Evolutionary conservation across 129 eudicot genomes (phyloP).

Genomic region (Cynara cardunculus): DNA sequence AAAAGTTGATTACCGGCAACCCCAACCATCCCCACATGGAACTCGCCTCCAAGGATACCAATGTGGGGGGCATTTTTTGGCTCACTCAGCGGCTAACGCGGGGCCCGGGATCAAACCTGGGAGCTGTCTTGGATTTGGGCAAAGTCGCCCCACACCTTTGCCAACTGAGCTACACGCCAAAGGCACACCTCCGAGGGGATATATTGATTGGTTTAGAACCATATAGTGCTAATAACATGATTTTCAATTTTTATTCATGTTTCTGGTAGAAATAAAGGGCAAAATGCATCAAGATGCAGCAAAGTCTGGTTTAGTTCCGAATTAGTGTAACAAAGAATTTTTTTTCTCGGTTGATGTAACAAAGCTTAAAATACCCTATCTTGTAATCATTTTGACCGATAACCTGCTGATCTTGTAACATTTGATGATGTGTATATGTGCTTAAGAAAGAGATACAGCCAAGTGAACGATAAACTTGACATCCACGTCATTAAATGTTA

Average conservation of each 20-base stretch:
- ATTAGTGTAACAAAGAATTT: not conserved
- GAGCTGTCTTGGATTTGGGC: too few relatives aligned
- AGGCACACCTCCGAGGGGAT: too few relatives aligned
- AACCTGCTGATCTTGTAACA: not conserved
- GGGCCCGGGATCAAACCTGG: too few relatives aligned
- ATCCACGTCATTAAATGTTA: not conserved
- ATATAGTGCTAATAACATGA: not conserved
- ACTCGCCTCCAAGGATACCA: too few relatives aligned
- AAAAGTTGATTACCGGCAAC: not conserved
- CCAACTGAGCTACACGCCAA: too few relatives aligned
- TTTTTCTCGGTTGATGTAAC: not conserved
- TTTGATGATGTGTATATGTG: too few relatives aligned
- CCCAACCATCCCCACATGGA: not conserved
- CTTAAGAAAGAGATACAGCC: not conserved
- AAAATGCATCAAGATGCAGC: not conserved
- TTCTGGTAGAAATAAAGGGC: conserved; percentile 1
- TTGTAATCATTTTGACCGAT: not conserved
- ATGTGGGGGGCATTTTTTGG: too few relatives aligned
- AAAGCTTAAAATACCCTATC: not conserved
- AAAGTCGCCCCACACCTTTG: too few relatives aligned
- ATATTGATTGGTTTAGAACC: not conserved
- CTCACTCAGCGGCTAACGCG: too few relatives aligned
- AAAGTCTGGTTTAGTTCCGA: not conserved
- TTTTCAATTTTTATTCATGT: not conserved
- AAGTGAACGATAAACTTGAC: not conserved